These are phyloP conservation scores for Lactarius quietus DNA, from an alignment of 768 basidiomycete species.

Conservation along the genomic window DNA sequence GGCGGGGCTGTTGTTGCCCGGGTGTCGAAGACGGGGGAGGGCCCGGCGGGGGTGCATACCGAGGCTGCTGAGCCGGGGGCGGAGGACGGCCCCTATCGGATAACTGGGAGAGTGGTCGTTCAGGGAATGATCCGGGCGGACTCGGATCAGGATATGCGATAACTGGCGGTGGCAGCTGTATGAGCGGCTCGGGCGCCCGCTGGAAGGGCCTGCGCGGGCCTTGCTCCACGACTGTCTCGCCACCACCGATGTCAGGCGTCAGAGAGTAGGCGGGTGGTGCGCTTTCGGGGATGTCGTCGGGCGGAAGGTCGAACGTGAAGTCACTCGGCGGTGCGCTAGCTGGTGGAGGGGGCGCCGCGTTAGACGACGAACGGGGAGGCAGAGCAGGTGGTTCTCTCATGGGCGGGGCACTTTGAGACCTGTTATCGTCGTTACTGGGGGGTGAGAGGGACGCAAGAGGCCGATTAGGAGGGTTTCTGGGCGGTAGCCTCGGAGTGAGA, in stretches of 20 bases:
- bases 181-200: constrained; percentile 31
- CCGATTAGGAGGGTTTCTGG: background rate
- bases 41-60: constrained; percentile 35
- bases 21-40: constrained; percentile 26
- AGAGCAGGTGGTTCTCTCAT: too few species aligned
- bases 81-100: too few species aligned
- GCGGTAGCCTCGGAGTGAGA: constrained; percentile 7
- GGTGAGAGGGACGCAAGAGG: background rate
- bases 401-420: background rate
- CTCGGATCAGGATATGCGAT: constrained; percentile 24
- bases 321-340: background rate
- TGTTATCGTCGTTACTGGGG: background rate
- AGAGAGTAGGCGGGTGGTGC: constrained; percentile 70
- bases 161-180: constrained; percentile 8
- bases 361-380: constrained; percentile 6
- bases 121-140: background rate
- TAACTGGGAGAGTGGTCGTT: constrained; percentile 10
- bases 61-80: constrained; percentile 14
- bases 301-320: background rate
- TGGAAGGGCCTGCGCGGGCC: constrained; percentile 67
- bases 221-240: constrained; percentile 59
- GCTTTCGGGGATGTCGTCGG: constrained; percentile 43
- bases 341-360: background rate
- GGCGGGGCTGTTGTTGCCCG: constrained; percentile 10
- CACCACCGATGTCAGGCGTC: constrained; percentile 46